A percentile compares a stretch with the other conserved stretches of the same genome.
Conservation (phyloP, 1,284 basidiomycete species). For the Vanrija humicola region DNA sequence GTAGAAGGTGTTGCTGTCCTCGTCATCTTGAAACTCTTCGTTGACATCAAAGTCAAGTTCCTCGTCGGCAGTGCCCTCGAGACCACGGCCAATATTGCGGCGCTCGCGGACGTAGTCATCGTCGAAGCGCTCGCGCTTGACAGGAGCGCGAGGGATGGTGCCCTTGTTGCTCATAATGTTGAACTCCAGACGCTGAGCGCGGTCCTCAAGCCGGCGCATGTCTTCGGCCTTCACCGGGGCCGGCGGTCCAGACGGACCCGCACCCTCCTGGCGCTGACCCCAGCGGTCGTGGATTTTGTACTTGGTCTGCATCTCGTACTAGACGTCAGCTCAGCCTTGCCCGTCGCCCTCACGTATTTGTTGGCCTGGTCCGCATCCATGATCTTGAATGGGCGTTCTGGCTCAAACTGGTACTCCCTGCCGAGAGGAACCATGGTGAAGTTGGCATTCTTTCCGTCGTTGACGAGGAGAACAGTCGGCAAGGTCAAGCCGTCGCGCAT, state of each 20-base stretch:
- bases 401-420: constrained; percentile 41
- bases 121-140: constrained; percentile 26
- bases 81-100: constrained; percentile 30
- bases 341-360: constrained; percentile 28
- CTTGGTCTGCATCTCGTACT: constrained; percentile 43
- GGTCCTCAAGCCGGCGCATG: constrained; percentile 15
- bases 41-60: constrained; percentile 44
- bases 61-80: constrained; percentile 43
- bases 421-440: constrained; percentile 42
- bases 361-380: constrained; percentile 43
- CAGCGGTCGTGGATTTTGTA: constrained; percentile 41
- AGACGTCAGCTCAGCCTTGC: not conserved
- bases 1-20: constrained; percentile 45
- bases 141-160: not conserved
- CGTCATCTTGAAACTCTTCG: constrained; percentile 47
- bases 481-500: constrained; percentile 30
- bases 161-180: constrained; percentile 25
- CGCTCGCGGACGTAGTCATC: constrained; percentile 40
- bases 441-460: constrained; percentile 30
- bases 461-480: constrained; percentile 38
- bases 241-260: not conserved
- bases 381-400: constrained; percentile 41
- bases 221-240: not conserved
- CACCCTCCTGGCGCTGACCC: constrained; percentile 28
- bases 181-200: constrained; percentile 30